A percentile compares a stretch with the other conserved stretches of the same genome.
These are phyloP conservation scores for Naegleria gruberi DNA, from an alignment of 208 protist species.

Conservation along the genomic window DNA sequence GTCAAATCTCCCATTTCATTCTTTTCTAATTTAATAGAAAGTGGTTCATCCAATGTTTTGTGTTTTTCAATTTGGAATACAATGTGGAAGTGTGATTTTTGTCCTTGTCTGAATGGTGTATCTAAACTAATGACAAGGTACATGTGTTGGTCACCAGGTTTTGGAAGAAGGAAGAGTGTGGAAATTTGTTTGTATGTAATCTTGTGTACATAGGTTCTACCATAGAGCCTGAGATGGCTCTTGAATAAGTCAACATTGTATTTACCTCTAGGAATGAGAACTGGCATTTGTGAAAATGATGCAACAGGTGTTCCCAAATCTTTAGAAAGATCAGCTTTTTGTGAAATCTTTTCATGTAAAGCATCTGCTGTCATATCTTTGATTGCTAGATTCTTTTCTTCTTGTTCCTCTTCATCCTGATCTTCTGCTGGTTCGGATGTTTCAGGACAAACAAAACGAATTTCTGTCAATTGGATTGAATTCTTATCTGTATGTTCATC, in stretches of 20 bases:
- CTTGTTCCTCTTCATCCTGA: neutral
- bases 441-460: neutral
- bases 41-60: neutral
- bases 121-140: neutral
- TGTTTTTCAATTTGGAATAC: neutral
- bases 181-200: neutral
- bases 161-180: slow-evolving; percentile 1
- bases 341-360: neutral
- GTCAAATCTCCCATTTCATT: neutral
- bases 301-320: neutral
- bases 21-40: neutral
- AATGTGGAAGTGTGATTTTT: neutral
- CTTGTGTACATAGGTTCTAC: neutral
- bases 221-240: neutral
- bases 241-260: neutral
- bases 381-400: neutral
- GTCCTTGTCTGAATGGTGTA: neutral
- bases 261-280: slow-evolving; percentile 1
- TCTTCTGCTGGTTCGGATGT: neutral
- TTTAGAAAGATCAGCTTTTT: too few relatives aligned
- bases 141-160: slow-evolving; percentile 5
- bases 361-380: neutral
- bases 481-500: neutral
- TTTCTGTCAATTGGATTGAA: neutral
- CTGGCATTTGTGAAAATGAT: neutral